Base-by-base conservation (phyloP, 78 protist species). In the Creolimax fragrantissima region DNA sequence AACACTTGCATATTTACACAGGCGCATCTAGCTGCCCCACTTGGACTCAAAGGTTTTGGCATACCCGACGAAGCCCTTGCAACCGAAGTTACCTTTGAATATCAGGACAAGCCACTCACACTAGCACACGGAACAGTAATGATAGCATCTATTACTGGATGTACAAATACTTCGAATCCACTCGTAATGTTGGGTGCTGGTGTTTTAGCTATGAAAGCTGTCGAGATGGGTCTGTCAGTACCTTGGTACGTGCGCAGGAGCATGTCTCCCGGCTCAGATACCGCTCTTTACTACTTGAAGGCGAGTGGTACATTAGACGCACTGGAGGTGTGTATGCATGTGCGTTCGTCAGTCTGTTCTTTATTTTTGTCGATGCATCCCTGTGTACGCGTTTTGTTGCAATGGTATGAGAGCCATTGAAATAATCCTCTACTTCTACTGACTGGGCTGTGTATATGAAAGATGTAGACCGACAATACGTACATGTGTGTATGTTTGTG, bases 181-280 rank as follows among this genome's bases (percentile, higher is more conserved):
- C 44, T 93, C n/a, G 98, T 97, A 41, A 94, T 97, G 97, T 83
- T 97, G 37, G 98, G 94, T 81, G 98, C 98, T 37, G 98, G 97
- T 90, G 88, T 96, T 3, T 88, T 97, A 3, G 97, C 97, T 43
- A 93, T 93, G 91, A 93, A 92, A 44, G 98, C 98, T 0, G 96
- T 93, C 32, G 96, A 81, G 66, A 66, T 44, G 5, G 97, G 97
- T 32, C 95, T 97, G 81, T 41, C 81, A 3, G 95, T 95, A 35
- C 6, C 42, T 32, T 93, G 96, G 42, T 95, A 92, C 95, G 92
- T 96, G 89, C 95, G 95, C 93, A 96, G 96, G 3, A 81, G 93
- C 67, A 92, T 97, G 35, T 92, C 97, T 37, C 98, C 98, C 84
- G 98, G 98, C 3, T 81, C 93, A 17, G 95, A 95, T 44, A 96